Evolutionary conservation across 345 rosid species (phyloP).

Genomic region (Eucalyptus globulus): DNA sequence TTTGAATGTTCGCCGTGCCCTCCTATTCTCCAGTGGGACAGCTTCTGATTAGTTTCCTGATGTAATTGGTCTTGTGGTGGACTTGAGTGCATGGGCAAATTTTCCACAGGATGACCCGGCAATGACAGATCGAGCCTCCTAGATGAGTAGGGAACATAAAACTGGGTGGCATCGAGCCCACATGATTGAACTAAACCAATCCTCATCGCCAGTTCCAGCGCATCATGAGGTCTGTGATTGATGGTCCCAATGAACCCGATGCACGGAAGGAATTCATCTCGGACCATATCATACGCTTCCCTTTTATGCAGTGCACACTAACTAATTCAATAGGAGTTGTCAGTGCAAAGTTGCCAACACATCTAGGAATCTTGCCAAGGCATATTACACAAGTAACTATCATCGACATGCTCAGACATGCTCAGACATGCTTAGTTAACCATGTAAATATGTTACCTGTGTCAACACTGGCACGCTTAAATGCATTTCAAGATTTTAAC

Average conservation of each 20-base stretch:
- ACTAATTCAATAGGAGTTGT: background rate
- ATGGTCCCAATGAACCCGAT: background rate
- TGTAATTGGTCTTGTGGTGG: background rate
- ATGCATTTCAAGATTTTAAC: background rate
- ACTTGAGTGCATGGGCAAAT: background rate
- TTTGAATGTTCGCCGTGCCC: background rate
- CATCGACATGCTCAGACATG: background rate
- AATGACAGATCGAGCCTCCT: background rate
- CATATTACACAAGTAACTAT: background rate
- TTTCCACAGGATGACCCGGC: background rate
- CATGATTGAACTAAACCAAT: background rate
- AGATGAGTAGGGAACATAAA: background rate
- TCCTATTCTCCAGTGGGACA: background rate
- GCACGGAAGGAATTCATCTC: background rate
- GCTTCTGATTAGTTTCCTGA: background rate
- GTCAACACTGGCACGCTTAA: background rate
- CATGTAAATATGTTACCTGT: background rate
- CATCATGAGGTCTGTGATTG: background rate
- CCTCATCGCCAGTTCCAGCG: background rate
- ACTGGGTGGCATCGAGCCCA: background rate
- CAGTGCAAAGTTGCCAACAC: background rate
- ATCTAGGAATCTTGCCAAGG: background rate
- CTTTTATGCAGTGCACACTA: background rate
- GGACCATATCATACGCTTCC: background rate
- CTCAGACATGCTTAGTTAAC: background rate